These are phyloP conservation scores for Sphaerulina vaccinii DNA, from an alignment of 2,329 filamentous ascomycete species.

Conservation along the genomic window DNA sequence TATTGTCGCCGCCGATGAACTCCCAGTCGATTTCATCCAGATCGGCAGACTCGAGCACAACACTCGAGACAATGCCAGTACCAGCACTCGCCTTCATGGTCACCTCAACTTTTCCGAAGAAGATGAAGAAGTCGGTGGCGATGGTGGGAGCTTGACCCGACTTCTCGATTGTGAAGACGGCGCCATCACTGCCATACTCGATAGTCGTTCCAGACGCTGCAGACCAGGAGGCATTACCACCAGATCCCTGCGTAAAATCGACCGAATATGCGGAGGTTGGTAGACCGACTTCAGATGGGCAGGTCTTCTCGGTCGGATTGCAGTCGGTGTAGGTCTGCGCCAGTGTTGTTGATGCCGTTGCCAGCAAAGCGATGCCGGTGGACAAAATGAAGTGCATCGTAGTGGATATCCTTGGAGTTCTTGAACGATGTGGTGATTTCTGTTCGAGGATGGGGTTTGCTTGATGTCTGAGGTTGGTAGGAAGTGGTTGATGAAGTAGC, in stretches of 20 bases:
- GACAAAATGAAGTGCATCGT: slow-evolving; percentile 37
- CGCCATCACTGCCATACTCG: slow-evolving; percentile 61
- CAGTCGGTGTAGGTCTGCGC: slow-evolving; percentile 78
- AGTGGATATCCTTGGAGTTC: not conserved
- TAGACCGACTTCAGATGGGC: slow-evolving; percentile 70
- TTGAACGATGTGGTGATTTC: too few relatives aligned
- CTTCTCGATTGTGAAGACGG: slow-evolving; percentile 68
- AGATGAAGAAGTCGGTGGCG: slow-evolving; percentile 69
- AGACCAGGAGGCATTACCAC: slow-evolving; percentile 59
- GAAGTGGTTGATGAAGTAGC: not conserved
- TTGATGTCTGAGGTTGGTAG: not conserved
- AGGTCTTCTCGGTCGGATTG: slow-evolving; percentile 70
- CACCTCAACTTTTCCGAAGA: slow-evolving; percentile 77
- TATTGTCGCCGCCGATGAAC: slow-evolving; percentile 66
- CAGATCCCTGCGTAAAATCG: slow-evolving; percentile 56
- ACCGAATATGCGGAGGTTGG: slow-evolving; percentile 54
- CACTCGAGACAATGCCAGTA: slow-evolving; percentile 71
- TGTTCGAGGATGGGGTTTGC: not conserved
- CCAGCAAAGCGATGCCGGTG: slow-evolving; percentile 38
- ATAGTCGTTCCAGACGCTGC: slow-evolving; percentile 65
- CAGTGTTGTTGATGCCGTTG: slow-evolving; percentile 48
- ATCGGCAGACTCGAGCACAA: slow-evolving; percentile 79
- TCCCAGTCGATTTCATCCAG: slow-evolving; percentile 89
- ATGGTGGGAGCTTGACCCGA: slow-evolving; percentile 69
- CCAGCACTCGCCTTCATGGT: slow-evolving; percentile 73